phyloP scores from a whole-genome alignment of 371 early-diverging fungal genomes.

The Apophysomyces trapeziformis region DNA sequence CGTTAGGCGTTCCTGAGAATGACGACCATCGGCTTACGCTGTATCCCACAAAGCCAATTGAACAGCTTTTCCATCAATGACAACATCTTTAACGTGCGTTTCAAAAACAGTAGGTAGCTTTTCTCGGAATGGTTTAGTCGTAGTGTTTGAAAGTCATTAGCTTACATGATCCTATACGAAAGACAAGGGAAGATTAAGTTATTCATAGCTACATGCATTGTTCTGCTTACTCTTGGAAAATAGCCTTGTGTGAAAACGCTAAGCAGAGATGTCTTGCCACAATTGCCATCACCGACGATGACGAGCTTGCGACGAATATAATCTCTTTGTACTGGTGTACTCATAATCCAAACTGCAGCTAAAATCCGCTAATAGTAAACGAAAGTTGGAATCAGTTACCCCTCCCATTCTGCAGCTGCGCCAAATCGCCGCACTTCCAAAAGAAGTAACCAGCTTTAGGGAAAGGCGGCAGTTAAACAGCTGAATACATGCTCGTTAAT shows the following conservation, averaged over 20 bases:
- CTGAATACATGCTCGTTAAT: neutral
- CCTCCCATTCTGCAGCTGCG: constrained; percentile 11
- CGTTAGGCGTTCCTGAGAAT: constrained; percentile 30
- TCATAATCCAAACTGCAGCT: neutral
- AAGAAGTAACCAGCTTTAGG: no score
- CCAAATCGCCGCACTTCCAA: constrained; percentile 2
- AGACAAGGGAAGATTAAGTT: neutral
- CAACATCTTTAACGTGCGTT: constrained; percentile 84
- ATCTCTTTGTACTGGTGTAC: constrained; percentile 4
- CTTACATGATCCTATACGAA: constrained; percentile 17
- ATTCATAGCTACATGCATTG: constrained; percentile 10
- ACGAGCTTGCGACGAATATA: constrained; percentile 60
- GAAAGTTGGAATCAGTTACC: neutral
- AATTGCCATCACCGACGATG: constrained; percentile 83
- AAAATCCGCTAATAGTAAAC: neutral
- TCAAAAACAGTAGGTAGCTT: constrained; percentile 89
- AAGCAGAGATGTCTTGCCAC: constrained; percentile 64
- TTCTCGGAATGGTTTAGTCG: neutral
- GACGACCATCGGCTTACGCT: constrained; percentile 43
- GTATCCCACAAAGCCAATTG: constrained; percentile 95
- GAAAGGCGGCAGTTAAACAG: neutral
- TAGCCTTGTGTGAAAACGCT: constrained; percentile 40
- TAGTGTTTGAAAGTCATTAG: neutral
- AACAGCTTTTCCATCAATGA: constrained; percentile 80
- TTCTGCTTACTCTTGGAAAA: constrained; percentile 44